A percentile compares a stretch with the other conserved stretches of the same genome.
phyloP scores from a whole-genome alignment of 805 yeast genomes.

The Yamadazyma nakazawae region DNA sequence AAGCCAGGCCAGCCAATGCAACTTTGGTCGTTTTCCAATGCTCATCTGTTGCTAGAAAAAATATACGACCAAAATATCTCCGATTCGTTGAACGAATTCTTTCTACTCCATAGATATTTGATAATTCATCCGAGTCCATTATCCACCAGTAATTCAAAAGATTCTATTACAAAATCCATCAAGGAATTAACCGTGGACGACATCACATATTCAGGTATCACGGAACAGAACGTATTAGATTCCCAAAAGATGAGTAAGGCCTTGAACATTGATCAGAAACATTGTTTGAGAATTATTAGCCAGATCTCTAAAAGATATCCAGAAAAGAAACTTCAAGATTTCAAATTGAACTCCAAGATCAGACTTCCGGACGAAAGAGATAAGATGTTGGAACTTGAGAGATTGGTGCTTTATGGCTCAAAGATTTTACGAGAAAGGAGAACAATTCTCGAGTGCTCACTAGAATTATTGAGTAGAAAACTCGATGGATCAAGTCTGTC shows the following conservation, averaged over 20 bases:
- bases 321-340: constrained; percentile 23
- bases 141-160: not conserved
- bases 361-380: constrained; percentile 37
- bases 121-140: constrained; percentile 34
- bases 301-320: constrained; percentile 39
- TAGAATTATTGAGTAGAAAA: constrained; percentile 45
- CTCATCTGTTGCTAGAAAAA: constrained; percentile 29
- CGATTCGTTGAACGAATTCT: constrained; percentile 40
- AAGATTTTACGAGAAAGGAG: constrained; percentile 52
- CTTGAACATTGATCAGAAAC: constrained; percentile 40
- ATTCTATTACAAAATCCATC: constrained; percentile 4
- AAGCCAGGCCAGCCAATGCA: constrained; percentile 34
- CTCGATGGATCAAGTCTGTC: constrained; percentile 28
- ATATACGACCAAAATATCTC: constrained; percentile 28
- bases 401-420: constrained; percentile 32
- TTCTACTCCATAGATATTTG: constrained; percentile 28
- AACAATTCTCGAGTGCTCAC: constrained; percentile 40
- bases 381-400: constrained; percentile 24
- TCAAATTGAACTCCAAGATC: constrained; percentile 22
- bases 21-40: constrained; percentile 40
- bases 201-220: constrained; percentile 32
- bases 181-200: constrained; percentile 41
- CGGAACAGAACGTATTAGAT: constrained; percentile 30
- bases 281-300: constrained; percentile 47
- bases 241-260: constrained; percentile 39